These are phyloP conservation scores for Blumeria graminis DNA, from an alignment of 2,329 filamentous ascomycete species.

Conservation along the genomic window DNA sequence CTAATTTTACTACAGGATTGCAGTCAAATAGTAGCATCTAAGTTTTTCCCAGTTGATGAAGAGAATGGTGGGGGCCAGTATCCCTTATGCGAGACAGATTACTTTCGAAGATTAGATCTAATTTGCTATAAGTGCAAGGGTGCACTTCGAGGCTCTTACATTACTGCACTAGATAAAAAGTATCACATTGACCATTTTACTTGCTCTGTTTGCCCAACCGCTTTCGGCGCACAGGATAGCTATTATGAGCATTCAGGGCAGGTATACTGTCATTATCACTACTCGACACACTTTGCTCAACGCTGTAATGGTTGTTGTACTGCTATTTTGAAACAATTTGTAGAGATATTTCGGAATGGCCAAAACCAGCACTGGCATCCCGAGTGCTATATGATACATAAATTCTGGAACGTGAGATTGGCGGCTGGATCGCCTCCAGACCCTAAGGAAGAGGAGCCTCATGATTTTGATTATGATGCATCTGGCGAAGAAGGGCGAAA, in stretches of 20 bases:
- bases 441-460: constrained; percentile 19
- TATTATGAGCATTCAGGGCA: constrained; percentile 96
- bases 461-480: constrained; percentile 20
- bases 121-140: constrained; percentile 83
- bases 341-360: constrained; percentile 93
- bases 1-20: constrained; percentile 43
- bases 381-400: constrained; percentile 99
- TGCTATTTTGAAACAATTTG: constrained; percentile 93
- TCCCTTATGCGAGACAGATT: constrained; percentile 91
- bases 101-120: constrained; percentile 77
- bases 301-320: constrained; percentile 92
- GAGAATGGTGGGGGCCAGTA: constrained; percentile 71
- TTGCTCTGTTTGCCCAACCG: constrained; percentile 83
- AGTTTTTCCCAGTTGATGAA: constrained; percentile 93
- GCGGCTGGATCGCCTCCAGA: constrained; percentile 16
- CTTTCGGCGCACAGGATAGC: constrained; percentile 95
- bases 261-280: constrained; percentile 97
- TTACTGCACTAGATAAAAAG: constrained; percentile 89
- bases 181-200: constrained; percentile 99
- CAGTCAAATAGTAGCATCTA: constrained; percentile 87
- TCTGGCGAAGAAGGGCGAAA: constrained; percentile 47
- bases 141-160: constrained; percentile 86
- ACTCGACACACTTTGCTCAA: constrained; percentile 91
- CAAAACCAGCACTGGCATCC: constrained; percentile 99
- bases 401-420: constrained; percentile 96